Evolutionary conservation across 768 basidiomycete genomes (phyloP).

Genomic region (Baorangia bicolor): DNA sequence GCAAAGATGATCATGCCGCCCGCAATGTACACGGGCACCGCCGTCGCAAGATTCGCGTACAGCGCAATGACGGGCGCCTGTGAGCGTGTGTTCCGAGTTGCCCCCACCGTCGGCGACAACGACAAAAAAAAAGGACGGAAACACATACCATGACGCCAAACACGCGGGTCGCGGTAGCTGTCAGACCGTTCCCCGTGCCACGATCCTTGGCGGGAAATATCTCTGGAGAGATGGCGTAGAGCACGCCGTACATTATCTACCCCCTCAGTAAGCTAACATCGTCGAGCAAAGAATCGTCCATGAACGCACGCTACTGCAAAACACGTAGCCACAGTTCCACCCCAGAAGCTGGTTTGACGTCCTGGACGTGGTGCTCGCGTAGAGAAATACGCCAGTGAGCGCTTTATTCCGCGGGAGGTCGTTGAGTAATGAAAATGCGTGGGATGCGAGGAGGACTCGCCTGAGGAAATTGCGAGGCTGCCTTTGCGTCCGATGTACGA

Average conservation of each 20-base stretch:
- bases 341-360: conserved; percentile 66
- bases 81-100: not conserved
- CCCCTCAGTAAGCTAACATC: not conserved
- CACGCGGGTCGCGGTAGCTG: conserved; percentile 56
- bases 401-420: conserved; percentile 49
- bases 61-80: conserved; percentile 73
- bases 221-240: conserved; percentile 70
- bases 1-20: conserved; percentile 62
- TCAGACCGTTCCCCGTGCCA: conserved; percentile 69
- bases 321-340: conserved; percentile 80
- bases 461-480: conserved; percentile 60
- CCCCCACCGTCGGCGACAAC: not conserved
- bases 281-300: not conserved
- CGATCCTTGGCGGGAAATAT: conserved; percentile 71
- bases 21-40: conserved; percentile 71
- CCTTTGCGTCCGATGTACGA: conserved; percentile 65
- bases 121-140: not conserved
- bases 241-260: conserved; percentile 73
- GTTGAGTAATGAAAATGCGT: conserved; percentile 40
- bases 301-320: conserved; percentile 53
- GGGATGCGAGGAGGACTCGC: conserved; percentile 40
- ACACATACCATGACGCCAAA: conserved; percentile 63
- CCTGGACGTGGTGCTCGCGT: conserved; percentile 71
- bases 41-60: conserved; percentile 60
- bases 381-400: conserved; percentile 74